These are phyloP conservation scores for Kwoniella sp. DNA, from an alignment of 768 basidiomycete species.

Conservation along the genomic window DNA sequence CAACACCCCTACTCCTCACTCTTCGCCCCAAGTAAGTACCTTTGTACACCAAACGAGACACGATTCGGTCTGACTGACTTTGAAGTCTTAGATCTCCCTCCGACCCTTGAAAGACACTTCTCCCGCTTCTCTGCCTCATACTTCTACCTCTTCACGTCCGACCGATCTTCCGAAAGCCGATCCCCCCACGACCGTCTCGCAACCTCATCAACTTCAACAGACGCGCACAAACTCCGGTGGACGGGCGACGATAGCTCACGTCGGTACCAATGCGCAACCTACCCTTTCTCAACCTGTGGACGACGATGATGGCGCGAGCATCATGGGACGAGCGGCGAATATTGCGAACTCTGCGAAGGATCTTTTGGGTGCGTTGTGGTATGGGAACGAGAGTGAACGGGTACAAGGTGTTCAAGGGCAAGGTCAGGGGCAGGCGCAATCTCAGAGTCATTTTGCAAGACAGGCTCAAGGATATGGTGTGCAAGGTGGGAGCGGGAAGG, in stretches of 20 bases:
- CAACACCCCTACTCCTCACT: slow-evolving; percentile 54
- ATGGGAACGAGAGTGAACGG: slow-evolving; percentile 34
- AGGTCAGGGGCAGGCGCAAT: background rate
- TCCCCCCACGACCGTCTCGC: slow-evolving; percentile 22
- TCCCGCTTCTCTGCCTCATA: slow-evolving; percentile 54
- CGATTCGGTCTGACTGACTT: slow-evolving; percentile 35
- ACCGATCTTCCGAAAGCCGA: slow-evolving; percentile 26
- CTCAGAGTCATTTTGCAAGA: background rate
- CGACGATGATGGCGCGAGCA: slow-evolving; percentile 56
- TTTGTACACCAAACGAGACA: background rate
- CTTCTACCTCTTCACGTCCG: slow-evolving; percentile 27
- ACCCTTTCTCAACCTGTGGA: slow-evolving; percentile 28
- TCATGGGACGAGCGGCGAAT: slow-evolving; percentile 70
- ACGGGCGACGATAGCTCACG: slow-evolving; percentile 39
- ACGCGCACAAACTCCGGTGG: slow-evolving; percentile 15
- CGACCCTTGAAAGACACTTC: slow-evolving; percentile 54
- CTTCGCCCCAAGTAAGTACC: slow-evolving; percentile 53
- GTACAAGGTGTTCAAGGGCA: background rate
- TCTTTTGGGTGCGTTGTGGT: slow-evolving; percentile 69
- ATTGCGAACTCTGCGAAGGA: slow-evolving; percentile 80
- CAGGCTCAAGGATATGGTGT: background rate
- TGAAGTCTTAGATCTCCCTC: slow-evolving; percentile 47
- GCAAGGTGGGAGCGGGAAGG: background rate
- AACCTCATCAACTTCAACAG: background rate
- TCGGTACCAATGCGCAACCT: slow-evolving; percentile 41